Evolutionary conservation across 1,284 basidiomycete species (phyloP), one percentile per base, ranked within the genome.

Genomic region (Malassezia dermatis): DNA sequence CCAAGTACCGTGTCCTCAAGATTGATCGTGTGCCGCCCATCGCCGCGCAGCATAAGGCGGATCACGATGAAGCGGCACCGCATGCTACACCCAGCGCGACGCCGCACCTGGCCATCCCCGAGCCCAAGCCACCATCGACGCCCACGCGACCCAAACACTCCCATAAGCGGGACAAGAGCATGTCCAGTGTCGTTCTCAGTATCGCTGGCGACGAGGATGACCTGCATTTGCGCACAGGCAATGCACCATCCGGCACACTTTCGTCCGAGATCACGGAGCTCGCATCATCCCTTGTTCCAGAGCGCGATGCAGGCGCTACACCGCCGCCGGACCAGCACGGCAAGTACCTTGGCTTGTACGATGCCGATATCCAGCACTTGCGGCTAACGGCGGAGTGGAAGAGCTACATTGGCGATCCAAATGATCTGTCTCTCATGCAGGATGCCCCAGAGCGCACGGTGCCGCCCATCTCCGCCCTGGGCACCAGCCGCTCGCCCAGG

Each of bases 1-100:
- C 69, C 11, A 50, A 63, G 3, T 73, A 66, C 28, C 67, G 64
- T 28, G 64, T 74, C 15, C 64, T 74, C 41, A 70, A 67, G 40
- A 62, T 74, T 11, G 70, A 73, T 42, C 58, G 71, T 15, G 64
- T 63, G 8, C 67, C 66, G 4, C 68, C 66, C 10, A 61, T 60
- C 35, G 43, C 58, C 3, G 24, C 15, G 12, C 39, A 47, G 1
- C 45, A 55, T 4, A 47, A 52, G 17, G 1, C 44, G 19, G 11
- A 26, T 5, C 26, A 57, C 5, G 34, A 50, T 0, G 28, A 32
- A 21, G 56, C 50, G 10, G 30, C 46, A 2, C 54, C 55, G 8
- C 8, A 32, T 15, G n/a, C 1, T 11, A n/a, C 17, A 15, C n/a
- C 19, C 28, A 19, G n/a, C 11, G 11, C 21, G 15, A 13, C 15